Base-by-base conservation (phyloP, 1,284 basidiomycete species). In the Tylopilus orsonianus region DNA sequence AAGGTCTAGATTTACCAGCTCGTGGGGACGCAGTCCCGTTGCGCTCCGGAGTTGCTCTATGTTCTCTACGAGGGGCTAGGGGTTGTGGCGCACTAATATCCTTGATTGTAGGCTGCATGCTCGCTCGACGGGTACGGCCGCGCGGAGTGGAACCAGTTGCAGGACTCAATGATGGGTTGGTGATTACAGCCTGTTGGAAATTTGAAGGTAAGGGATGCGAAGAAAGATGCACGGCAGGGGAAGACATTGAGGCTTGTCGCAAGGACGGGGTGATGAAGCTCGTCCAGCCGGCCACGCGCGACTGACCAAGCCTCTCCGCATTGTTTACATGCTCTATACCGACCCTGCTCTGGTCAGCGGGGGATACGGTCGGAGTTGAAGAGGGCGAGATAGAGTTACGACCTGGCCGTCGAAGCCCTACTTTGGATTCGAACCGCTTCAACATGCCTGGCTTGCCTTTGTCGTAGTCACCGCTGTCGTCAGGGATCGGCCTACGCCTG, bases 221-320 rank as follows among this genome's bases (percentile, higher is more conserved):
- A 39, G 75, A 77, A 48, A 82, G 71, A 58, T 83, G 80, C 45
- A 88, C 66, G 23, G 81, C 75, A 48, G 85, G 85, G 22, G 85
- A 86, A 52, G 86, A 88, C 72, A 83, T 75, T 43, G 85, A 85
- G 44, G 78, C 85, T 55, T 78, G 76, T 49, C 80, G 76, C 53
- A 87, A 66, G 44, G 83, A 84, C 44, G 85, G 85, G 42, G 80
- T 75, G 55, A 75, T 68, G 69, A 79, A 86, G 60, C 72, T 75
- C 46, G 78, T 75, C 60, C 74, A 73, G 45, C 79, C 82, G 48
- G 78, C 76, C 52, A 70, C 67, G 58, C 75, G 74, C 57, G 68
- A 67, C 52, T 67, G 69, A 53, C 68, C 66, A 53, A 64, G 62
- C 44, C 66, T 58, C 41, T 66, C 67, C 69, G 49, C 68, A 62